Evolutionary conservation across 306 rosid genomes (phyloP).

Genomic region (Sicyos edulis): DNA sequence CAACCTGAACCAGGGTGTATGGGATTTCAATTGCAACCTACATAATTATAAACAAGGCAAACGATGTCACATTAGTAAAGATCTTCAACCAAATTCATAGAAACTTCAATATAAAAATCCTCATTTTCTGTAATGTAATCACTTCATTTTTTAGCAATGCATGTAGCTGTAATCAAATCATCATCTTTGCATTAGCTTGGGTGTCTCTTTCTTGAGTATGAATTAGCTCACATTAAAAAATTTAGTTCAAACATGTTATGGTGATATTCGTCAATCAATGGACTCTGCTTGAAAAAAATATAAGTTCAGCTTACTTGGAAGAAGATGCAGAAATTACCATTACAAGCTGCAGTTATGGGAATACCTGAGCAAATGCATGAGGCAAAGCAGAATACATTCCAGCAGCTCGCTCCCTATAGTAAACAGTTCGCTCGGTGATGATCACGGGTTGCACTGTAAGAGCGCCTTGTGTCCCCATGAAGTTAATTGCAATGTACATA

Average conservation of each 20-base stretch:
- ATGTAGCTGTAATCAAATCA: neutral
- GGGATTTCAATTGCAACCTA: constrained; percentile 24
- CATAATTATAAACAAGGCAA: neutral
- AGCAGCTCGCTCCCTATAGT: constrained; percentile 72
- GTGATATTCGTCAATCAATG: neutral
- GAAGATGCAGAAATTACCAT: neutral
- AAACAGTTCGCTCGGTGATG: constrained; percentile 60
- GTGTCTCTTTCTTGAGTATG: neutral
- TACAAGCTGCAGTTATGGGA: neutral
- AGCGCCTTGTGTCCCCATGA: constrained; percentile 54
- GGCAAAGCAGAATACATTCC: too few relatives aligned
- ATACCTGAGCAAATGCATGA: constrained; percentile 69
- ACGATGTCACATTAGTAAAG: neutral
- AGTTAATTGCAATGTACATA: constrained; percentile 60
- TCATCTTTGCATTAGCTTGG: neutral
- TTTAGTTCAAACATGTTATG: neutral
- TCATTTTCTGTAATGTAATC: neutral
- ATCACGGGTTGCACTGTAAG: constrained; percentile 58
- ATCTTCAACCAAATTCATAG: neutral
- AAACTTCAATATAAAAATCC: neutral
- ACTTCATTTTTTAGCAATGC: neutral
- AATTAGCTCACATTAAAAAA: neutral
- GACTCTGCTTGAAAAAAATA: neutral
- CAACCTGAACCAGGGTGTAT: constrained; percentile 23
- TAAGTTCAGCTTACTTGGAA: constrained; percentile 4